Evolutionary conservation across 805 yeast genomes (phyloP).

Genomic region (Hanseniaspora taiwanica): DNA sequence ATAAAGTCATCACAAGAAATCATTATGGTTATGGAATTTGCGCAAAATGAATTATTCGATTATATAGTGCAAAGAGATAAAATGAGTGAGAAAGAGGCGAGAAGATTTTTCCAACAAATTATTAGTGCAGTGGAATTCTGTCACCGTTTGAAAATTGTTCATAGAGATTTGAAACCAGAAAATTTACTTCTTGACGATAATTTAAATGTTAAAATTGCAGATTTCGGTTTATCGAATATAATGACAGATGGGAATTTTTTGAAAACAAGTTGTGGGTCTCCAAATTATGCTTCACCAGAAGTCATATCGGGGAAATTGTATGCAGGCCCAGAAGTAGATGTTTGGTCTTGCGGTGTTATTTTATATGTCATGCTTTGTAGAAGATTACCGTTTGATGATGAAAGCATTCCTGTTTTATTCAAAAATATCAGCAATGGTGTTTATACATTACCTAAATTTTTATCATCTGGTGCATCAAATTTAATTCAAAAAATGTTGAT

Average conservation of each 20-base stretch:
- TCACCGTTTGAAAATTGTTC: conserved; percentile 92
- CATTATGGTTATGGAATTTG: conserved; percentile 93
- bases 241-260: conserved; percentile 96
- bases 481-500: conserved; percentile 81
- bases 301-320: conserved; percentile 88
- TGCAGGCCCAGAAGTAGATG: conserved; percentile 97
- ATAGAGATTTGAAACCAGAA: conserved; percentile 93
- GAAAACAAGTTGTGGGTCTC: conserved; percentile 92
- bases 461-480: conserved; percentile 75
- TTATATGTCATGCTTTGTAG: conserved; percentile 94
- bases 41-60: conserved; percentile 92
- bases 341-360: conserved; percentile 95
- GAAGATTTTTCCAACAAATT: conserved; percentile 90
- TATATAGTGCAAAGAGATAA: conserved; percentile 89
- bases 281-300: conserved; percentile 96
- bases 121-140: conserved; percentile 95
- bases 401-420: conserved; percentile 85
- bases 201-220: conserved; percentile 88
- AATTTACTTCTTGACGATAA: conserved; percentile 80
- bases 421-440: conserved; percentile 89
- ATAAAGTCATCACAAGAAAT: conserved; percentile 91
- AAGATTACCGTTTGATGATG: conserved; percentile 91
- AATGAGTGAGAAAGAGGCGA: conserved; percentile 83
- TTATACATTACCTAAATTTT: conserved; percentile 75
- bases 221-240: conserved; percentile 85